A percentile compares a stretch with the other conserved stretches of the same genome.
phyloP scores from a whole-genome alignment of 1,139 yeast genomes.

The Kodamaea sp. region DNA sequence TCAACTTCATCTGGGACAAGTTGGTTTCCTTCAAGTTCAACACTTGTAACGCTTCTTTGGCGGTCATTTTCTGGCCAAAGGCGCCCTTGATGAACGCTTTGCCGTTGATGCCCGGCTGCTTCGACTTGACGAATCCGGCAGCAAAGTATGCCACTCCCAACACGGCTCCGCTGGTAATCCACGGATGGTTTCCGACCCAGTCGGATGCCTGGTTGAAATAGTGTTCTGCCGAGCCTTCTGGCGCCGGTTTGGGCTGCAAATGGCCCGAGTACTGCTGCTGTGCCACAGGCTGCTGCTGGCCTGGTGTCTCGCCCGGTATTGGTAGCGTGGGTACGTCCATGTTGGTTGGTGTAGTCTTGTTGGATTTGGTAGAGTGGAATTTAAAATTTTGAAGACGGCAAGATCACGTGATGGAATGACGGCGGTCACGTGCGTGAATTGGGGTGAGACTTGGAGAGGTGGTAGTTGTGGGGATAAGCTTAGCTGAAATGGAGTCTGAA shows the following conservation, averaged over 20 bases:
- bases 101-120: conserved; percentile 72
- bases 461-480: too few relatives aligned
- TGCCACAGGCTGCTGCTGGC: conserved; percentile 17
- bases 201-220: conserved; percentile 67
- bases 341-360: conserved; percentile 6
- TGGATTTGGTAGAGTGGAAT: conserved; percentile 1
- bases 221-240: conserved; percentile 57
- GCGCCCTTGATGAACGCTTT: conserved; percentile 82
- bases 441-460: too few relatives aligned
- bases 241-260: conserved; percentile 42
- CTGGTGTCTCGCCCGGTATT: conserved; percentile 54
- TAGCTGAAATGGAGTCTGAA: too few relatives aligned
- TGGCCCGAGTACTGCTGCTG: conserved; percentile 42
- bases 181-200: conserved; percentile 76
- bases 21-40: conserved; percentile 81
- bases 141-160: conserved; percentile 64
- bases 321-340: conserved; percentile 61
- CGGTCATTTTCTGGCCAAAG: conserved; percentile 85
- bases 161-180: conserved; percentile 69
- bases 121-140: conserved; percentile 69
- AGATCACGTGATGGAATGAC: too few relatives aligned
- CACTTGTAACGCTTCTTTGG: conserved; percentile 88
- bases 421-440: too few relatives aligned
- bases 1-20: conserved; percentile 72
- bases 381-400: background rate